Evolutionary conservation across 2,329 filamentous ascomycete species (phyloP), one percentile per base, ranked within the genome.

Genomic region (Nigrospora osmanthi): DNA sequence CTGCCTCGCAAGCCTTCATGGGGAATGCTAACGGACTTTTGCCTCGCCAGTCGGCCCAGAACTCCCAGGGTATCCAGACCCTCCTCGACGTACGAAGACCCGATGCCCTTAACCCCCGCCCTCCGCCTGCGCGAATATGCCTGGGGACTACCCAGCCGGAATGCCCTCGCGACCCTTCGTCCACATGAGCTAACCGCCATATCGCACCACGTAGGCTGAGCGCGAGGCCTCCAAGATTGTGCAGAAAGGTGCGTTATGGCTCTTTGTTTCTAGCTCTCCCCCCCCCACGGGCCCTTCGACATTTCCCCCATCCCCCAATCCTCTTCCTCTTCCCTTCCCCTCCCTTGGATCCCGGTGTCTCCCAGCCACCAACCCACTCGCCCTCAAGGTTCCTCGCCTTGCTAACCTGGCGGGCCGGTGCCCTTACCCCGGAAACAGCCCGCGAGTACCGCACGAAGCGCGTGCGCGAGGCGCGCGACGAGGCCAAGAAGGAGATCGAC

Each of bases 141-240:
- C 15, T 17, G 6, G 11, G 11, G 13, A n/a, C 35, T n/a, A n/a
- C 35, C 6, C 35, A n/a, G 17, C 35, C 35, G 17, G n/a, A 36
- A 36, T 13, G 14, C 35, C n/a, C n/a, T n/a, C 6, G 17, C 17
- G 10, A 36, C 6, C 11, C 7, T 5, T 17, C 17, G n/a, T 36
- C 17, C 35, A 13, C 35, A 6, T 36, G 11, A 36, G n/a, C 35
- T 17, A 36, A 36, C 35, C 11, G 6, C 6, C 14, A n/a, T 36
- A 6, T n/a, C 14, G n/a, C 35, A n/a, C n/a, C 35, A 36, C 35
- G 17, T 11, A 97, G 91, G 90, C 93, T 59, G 93, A 98, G 80
- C 86, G 89, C 70, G 91, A 97, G 69, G 93, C 93, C 50, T 91
- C 95, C 72, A 96, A 96, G 80, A 98, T 98, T 66, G 90, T 98